phyloP scores from a whole-genome alignment of 345 rosid genomes.

The Melastoma malabathricum region DNA sequence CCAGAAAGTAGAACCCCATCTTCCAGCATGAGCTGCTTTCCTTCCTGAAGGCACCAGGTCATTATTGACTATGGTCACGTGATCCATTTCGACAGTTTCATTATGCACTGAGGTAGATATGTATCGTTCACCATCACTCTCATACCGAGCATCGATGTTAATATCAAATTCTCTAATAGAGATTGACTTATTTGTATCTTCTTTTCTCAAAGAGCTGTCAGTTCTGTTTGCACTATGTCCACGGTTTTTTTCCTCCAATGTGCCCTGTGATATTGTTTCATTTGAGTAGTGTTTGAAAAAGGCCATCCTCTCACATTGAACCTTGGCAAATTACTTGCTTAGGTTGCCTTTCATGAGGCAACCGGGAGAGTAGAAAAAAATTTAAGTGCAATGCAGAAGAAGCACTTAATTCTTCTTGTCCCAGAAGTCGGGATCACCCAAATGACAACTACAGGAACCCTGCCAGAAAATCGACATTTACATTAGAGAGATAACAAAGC shows the following conservation, averaged over 20 bases:
- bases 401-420: too few species aligned
- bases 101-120: conserved; percentile 32
- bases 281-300: conserved; percentile 59
- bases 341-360: background rate
- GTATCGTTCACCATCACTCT: conserved; percentile 58
- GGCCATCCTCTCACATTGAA: conserved; percentile 72
- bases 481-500: too few species aligned
- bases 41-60: conserved; percentile 50
- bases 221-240: conserved; percentile 28
- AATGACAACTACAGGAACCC: too few species aligned
- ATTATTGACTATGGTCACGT: conserved; percentile 23
- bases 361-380: conserved; percentile 1
- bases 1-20: conserved; percentile 97
- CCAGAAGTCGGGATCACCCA: too few species aligned
- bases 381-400: too few species aligned
- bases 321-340: conserved; percentile 1
- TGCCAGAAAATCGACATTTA: too few species aligned
- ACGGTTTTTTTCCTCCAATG: conserved; percentile 50
- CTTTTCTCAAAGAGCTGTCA: conserved; percentile 30
- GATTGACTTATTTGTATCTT: conserved; percentile 29
- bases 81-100: conserved; percentile 20
- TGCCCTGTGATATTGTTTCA: conserved; percentile 42
- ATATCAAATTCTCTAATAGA: conserved; percentile 67
- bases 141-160: conserved; percentile 55
- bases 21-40: conserved; percentile 51